Base-by-base conservation (phyloP, 2,329 filamentous ascomycete genomes). In the Beauveria caledonica region DNA sequence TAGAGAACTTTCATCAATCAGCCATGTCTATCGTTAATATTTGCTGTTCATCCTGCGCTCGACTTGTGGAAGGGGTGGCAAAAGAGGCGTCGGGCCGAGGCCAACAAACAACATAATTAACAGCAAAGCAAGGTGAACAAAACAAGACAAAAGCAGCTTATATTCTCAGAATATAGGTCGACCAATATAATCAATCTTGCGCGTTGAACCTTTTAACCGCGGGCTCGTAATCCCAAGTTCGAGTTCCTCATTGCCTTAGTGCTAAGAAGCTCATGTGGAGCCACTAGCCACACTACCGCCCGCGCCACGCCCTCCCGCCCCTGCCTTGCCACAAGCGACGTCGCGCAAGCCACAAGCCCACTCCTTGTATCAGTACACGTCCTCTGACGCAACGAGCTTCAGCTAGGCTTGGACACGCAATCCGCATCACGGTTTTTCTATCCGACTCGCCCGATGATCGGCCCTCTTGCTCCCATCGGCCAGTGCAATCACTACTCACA, bases 371-470 rank as follows among this genome's bases (percentile, higher is more conserved):
- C 33, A 36, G 40, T 45, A 25, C 39, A 59, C 40, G 39, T 45
- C 42, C 55, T 62, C 60, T 62, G 60, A 62, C 60, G 56, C 60
- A 62, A 62, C 50, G 19, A 62, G 55, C 56, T 59, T 59, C 56
- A 59, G 60, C 42, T 52, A 15, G 39, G 25, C 42, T 40, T 45
- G 49, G 50, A 58, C 60, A 62, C 60, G 60, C 56, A 62, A 62
- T 45, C 55, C 48, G 48, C 57, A 59, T 51, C 39, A 15, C 54
- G 25, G 25, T 23, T 8, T 19, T 33, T 21, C 25, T 27, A 21
- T 46, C 42, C 39, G 25, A 42, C 49, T 52, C 25, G 9, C 40
- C 39, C 11, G 21, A 54, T 52, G 50, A 49, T 15, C 27, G 54
- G 17, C 50, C 45, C n/a, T 23, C 5, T 25, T 40, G n/a, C 44